Evolutionary conservation across 305 asterid genomes (phyloP).

Genomic region (Solanum chacoense): DNA sequence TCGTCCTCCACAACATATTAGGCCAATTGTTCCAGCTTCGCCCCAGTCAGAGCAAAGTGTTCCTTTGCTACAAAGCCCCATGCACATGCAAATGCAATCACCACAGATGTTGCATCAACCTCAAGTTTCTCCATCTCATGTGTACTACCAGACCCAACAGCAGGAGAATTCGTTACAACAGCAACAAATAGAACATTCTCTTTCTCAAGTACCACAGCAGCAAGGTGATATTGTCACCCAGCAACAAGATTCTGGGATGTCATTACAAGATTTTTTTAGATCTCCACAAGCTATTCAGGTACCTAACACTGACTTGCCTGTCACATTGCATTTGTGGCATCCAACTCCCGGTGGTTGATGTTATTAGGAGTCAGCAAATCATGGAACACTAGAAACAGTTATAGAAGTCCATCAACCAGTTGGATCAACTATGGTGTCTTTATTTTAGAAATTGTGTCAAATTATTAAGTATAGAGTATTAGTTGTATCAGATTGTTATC

Average conservation of each 20-base stretch:
- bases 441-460: neutral
- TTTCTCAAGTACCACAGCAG: slow-evolving; percentile 24
- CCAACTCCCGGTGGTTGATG: neutral
- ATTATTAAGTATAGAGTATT: neutral
- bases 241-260: slow-evolving; percentile 66
- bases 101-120: slow-evolving; percentile 53
- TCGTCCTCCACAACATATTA: slow-evolving; percentile 67
- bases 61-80: slow-evolving; percentile 36
- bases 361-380: neutral
- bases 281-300: slow-evolving; percentile 98
- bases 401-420: neutral
- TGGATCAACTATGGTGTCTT: neutral
- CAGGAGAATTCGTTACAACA: slow-evolving; percentile 37
- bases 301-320: neutral
- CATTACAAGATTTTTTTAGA: slow-evolving; percentile 65
- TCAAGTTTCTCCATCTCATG: slow-evolving; percentile 50
- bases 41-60: slow-evolving; percentile 63
- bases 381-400: neutral
- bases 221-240: slow-evolving; percentile 43
- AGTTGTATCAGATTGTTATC: neutral
- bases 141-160: slow-evolving; percentile 45
- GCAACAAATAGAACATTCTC: slow-evolving; percentile 39
- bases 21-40: slow-evolving; percentile 63
- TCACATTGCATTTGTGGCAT: neutral
- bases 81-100: slow-evolving; percentile 31